Evolutionary conservation across 2,329 filamentous ascomycete genomes (phyloP), one percentile per base, ranked within the genome.

Genomic region (Penicillium expansum): DNA sequence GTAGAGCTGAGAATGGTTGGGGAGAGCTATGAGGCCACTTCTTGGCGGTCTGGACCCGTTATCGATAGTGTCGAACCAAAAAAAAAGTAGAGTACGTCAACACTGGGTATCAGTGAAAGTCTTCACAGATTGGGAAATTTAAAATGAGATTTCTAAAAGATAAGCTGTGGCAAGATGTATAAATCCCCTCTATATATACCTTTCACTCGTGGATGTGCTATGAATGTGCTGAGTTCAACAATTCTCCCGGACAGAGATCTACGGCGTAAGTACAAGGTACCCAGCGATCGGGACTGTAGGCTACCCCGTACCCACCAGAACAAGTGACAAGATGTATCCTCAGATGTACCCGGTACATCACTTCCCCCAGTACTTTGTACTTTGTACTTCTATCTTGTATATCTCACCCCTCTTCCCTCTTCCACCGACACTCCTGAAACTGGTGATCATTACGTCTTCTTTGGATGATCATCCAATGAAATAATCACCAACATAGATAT

Each of bases 31-130:
- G 62, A 57, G 62, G 24, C 61, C 55, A 59, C 56, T 54, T 50
- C 64, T 65, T 64, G 61, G 62, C 58, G 62, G 59, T 59, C 56
- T 65, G 58, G 59, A 58, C 57, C 57, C 53, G 55, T 62, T 61
- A 61, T 64, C 56, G 59, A 59, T 60, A 60, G 52, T 35, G 30
- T 37, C 18, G 33, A 37, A 4, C 27, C 27, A 22, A 32, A 37
- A 37, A 22, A 32, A 37, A 37, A 52, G 54, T 56, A 52, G 48
- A 39, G 18, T 22, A 56, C 54, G 54, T 56, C 54, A 56, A 56
- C 54, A 56, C 52, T 49, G 50, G 37, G n/a, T n/a, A n/a, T n/a
- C n/a, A n/a, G n/a, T n/a, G n/a, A n/a, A n/a, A n/a, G n/a, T n/a
- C n/a, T n/a, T 53, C 33, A 11, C 7, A 14, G n/a, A 30, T 24